Conservation (phyloP, 2,329 filamentous ascomycete species). For the Ophiocordyceps camponoti-saundersi region DNA sequence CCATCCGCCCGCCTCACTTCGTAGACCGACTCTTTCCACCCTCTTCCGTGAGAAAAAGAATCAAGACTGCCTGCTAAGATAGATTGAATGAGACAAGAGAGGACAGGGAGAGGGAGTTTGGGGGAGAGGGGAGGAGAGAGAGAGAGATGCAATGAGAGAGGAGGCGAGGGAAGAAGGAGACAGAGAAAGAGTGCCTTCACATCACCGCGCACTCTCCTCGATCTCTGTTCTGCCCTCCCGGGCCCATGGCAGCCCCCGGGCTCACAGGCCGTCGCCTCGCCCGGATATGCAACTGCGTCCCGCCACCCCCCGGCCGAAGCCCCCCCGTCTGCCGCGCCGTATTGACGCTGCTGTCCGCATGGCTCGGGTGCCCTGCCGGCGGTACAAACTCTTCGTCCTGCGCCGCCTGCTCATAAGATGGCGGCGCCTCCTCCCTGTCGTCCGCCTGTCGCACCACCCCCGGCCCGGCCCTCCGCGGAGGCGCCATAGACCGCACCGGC, state of each 20-base stretch:
- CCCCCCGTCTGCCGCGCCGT: slow-evolving; percentile 3
- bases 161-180: not conserved
- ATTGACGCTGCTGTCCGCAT: slow-evolving; percentile 20
- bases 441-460: slow-evolving; percentile 20
- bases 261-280: slow-evolving; percentile 8
- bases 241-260: slow-evolving; percentile 7
- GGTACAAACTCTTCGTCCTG: slow-evolving; percentile 33
- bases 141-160: too few species aligned
- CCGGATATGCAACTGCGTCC: not conserved
- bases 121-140: too few species aligned
- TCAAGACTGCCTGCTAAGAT: not conserved
- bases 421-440: slow-evolving; percentile 33
- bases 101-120: too few species aligned
- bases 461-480: slow-evolving; percentile 17
- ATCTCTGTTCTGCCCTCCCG: slow-evolving; percentile 7
- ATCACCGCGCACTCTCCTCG: slow-evolving; percentile 28
- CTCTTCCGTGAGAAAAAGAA: not conserved
- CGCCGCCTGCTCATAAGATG: slow-evolving; percentile 40
- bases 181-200: slow-evolving; percentile 11
- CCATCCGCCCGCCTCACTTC: not conserved
- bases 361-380: slow-evolving; percentile 31
- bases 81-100: not conserved
- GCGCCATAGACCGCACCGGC: slow-evolving; percentile 26
- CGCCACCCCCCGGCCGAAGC: not conserved
- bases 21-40: not conserved